A percentile compares a stretch with the other conserved stretches of the same genome.
These are phyloP conservation scores for Penicillium sp. DNA, from an alignment of 2,329 filamentous ascomycete genomes.

Conservation along the genomic window DNA sequence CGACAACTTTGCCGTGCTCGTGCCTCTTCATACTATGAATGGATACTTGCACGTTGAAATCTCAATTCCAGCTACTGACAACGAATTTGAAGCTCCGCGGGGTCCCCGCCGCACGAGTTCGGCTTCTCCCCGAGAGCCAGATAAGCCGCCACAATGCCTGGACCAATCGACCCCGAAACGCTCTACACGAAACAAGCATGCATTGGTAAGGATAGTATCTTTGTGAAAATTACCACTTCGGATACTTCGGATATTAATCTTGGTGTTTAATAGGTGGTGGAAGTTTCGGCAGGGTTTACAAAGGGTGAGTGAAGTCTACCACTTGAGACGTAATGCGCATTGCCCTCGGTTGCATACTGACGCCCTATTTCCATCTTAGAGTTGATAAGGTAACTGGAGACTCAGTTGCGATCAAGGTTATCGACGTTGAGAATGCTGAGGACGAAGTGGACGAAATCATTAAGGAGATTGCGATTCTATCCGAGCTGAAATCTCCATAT, in stretches of 20 bases:
- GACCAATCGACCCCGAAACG: conserved; percentile 75
- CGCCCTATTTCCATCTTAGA: conserved; percentile 43
- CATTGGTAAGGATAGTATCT: conserved; percentile 63
- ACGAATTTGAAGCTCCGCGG: not conserved
- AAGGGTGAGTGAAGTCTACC: conserved; percentile 64
- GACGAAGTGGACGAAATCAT: conserved; percentile 99
- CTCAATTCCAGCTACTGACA: not conserved
- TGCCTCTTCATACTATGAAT: not conserved
- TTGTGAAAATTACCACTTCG: not conserved
- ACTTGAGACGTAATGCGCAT: not conserved
- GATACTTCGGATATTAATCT: not conserved
- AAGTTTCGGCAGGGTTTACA: conserved; percentile 98
- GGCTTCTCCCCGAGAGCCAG: not conserved
- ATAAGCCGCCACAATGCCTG: conserved; percentile 40
- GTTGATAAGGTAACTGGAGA: conserved; percentile 92
- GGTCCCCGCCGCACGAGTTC: not conserved
- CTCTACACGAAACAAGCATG: conserved; percentile 92
- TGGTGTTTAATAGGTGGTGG: conserved; percentile 67
- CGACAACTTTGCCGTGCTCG: too few species aligned
- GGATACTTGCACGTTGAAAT: not conserved
- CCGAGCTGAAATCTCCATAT: conserved; percentile 91
- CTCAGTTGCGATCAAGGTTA: conserved; percentile 95
- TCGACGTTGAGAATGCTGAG: conserved; percentile 98
- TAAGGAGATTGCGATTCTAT: conserved; percentile 95
- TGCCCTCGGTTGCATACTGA: conserved; percentile 7